Percentiles rank a stretch among this genome's conserved stretches.
Evolutionary conservation across 805 yeast species (phyloP).

Genomic region (Metschnikowia arizonensis): DNA sequence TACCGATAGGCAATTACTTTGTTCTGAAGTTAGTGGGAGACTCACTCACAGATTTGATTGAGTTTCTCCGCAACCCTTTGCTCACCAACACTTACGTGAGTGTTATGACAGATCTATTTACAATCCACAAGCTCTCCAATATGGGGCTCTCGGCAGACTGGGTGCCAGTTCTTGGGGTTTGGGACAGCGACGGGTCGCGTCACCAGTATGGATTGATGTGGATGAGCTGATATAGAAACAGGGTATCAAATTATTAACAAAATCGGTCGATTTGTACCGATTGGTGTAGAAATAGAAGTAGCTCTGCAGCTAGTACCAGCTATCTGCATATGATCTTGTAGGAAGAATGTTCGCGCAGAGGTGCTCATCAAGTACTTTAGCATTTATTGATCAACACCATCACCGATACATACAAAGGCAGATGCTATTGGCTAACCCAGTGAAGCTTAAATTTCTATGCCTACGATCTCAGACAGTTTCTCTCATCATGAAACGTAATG

Average conservation of each 20-base stretch:
- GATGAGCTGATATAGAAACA: conserved; percentile 4
- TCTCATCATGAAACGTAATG: conserved; percentile 6
- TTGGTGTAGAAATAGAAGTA: not conserved
- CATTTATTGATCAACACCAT: not conserved
- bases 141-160: conserved; percentile 17
- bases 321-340: not conserved
- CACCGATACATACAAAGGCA: not conserved
- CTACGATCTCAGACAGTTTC: conserved; percentile 5
- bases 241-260: no score
- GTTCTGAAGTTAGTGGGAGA: conserved; percentile 8
- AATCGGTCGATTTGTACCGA: not conserved
- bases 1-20: conserved; percentile 6
- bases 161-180: conserved; percentile 16
- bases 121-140: conserved; percentile 11
- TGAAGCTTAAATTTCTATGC: not conserved
- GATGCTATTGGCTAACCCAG: not conserved
- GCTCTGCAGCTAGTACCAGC: not conserved
- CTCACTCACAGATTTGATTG: conserved; percentile 8
- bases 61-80: conserved; percentile 10
- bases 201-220: conserved; percentile 12
- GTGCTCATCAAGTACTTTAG: conserved; percentile 1
- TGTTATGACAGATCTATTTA: conserved; percentile 10
- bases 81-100: conserved; percentile 7
- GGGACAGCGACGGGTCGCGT: conserved; percentile 12
- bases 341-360: conserved; percentile 1